Base-by-base conservation (phyloP, 1,139 yeast genomes). In the Hanseniaspora sp. region DNA sequence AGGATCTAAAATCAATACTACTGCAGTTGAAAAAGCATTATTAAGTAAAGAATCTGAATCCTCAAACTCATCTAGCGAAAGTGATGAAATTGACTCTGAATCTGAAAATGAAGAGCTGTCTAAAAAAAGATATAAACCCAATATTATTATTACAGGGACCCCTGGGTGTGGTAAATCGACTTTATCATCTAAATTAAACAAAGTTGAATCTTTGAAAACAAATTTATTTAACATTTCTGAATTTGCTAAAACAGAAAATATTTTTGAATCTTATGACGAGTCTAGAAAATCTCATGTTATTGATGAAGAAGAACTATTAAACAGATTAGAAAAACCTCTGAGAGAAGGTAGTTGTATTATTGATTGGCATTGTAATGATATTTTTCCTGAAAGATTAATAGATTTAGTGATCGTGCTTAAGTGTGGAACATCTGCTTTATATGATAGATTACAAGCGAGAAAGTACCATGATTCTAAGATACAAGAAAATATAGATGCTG, bases 291-390 rank as follows among this genome's bases (percentile, higher is more conserved):
- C 95, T 3, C 78, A 83, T 54, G 87, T 92, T 48, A 96, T 92
- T 5, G 96, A 94, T 67, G 98, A 92, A 62, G 97, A 92, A 64
- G 82, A 80, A 64, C 71, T 92, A 23, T 70, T 88, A 55, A 97
- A 94, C 67, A 78, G 79, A 17, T 70, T 94, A 57, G 96, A 90
- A 67, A 81, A 83, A 2, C 78, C 83, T 52, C 72, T 90, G 57
- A 83, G 82, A 56, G 72, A 78, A 59, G 99, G 99, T n/a, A 96
- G 95, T 1, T 74, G 77, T 31, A 73, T 92, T 29, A 75, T 92
- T 28, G 99, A 92, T 69, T 94, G 98, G 98, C 99, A 92, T 67
- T 92, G 92, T 53, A 88, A 96, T 69, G 98, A 92, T 63, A 77
- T 87, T 23, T 92, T 92, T 65, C 98, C 98, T 0, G 96, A 88